phyloP scores from a whole-genome alignment of 2,329 filamentous ascomycete species.

The Hypoxylon sp. region DNA sequence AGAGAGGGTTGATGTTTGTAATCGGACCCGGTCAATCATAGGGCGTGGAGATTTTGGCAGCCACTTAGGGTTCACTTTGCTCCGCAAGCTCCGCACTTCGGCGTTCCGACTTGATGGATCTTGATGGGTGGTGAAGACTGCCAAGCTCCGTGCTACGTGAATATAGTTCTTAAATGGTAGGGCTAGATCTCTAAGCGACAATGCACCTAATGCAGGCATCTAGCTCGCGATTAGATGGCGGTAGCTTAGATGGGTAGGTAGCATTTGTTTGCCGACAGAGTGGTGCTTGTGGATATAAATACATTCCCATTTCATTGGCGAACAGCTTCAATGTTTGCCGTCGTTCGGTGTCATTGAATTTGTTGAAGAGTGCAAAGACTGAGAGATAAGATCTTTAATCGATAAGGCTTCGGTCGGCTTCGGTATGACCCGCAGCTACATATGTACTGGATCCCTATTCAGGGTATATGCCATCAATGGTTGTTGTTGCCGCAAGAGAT shows the following conservation, averaged over 20 bases:
- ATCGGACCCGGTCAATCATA: constrained; percentile 22
- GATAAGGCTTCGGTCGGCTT: constrained; percentile 31
- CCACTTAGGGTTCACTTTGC: constrained; percentile 37
- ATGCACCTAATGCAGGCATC: not conserved
- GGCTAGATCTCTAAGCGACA: constrained; percentile 16
- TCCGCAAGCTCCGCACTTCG: constrained; percentile 39
- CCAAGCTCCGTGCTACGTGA: constrained; percentile 38
- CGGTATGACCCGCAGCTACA: constrained; percentile 13
- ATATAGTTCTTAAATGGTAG: constrained; percentile 14
- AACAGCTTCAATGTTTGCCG: constrained; percentile 12
- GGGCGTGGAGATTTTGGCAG: constrained; percentile 34
- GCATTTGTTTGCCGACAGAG: constrained; percentile 21
- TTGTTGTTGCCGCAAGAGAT: constrained; percentile 17
- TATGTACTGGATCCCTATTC: no score
- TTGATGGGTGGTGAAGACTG: constrained; percentile 4
- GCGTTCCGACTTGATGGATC: constrained; percentile 24
- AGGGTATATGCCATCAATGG: not conserved
- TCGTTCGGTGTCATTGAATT: constrained; percentile 19
- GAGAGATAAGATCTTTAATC: constrained; percentile 32
- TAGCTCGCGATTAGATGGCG: constrained; percentile 19
- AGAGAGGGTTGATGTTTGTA: constrained; percentile 15
- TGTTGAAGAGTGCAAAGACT: not conserved
- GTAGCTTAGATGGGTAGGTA: constrained; percentile 24
- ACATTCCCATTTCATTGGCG: constrained; percentile 8
- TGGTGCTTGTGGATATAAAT: constrained; percentile 10